Conservation (phyloP, 164 flowering plant genomes). For the Macadamia tetraphylla region DNA sequence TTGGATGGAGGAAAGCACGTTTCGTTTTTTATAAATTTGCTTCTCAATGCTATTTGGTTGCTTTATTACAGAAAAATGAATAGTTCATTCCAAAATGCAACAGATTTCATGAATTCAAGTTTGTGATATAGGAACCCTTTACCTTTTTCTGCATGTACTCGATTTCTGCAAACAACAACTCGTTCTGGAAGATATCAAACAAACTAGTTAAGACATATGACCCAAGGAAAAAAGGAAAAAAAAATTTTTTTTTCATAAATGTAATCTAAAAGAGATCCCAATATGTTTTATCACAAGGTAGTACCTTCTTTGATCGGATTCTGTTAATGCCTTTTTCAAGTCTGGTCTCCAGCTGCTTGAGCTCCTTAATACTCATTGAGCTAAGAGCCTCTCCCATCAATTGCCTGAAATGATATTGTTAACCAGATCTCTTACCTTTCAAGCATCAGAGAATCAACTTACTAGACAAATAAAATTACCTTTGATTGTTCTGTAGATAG, state of each 20-base stretch:
- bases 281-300: background rate
- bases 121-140: conserved; percentile 4
- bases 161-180: conserved; percentile 71
- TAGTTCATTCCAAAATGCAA: too few relatives aligned
- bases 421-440: background rate
- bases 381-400: conserved; percentile 66
- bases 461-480: conserved; percentile 27
- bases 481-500: conserved; percentile 54
- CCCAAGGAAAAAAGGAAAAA: too few relatives aligned
- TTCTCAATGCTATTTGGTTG: too few relatives aligned
- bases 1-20: too few relatives aligned
- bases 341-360: conserved; percentile 51
- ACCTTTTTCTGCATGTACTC: conserved; percentile 95
- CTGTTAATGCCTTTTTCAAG: conserved; percentile 64
- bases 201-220: conserved; percentile 8
- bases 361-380: conserved; percentile 41
- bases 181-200: conserved; percentile 51
- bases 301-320: conserved; percentile 81
- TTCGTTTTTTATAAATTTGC: too few relatives aligned
- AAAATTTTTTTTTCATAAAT: background rate
- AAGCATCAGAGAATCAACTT: background rate
- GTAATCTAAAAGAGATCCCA: background rate
- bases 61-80: too few relatives aligned
- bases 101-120: background rate
- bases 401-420: conserved; percentile 37